phyloP scores from a whole-genome alignment of 768 basidiomycete genomes.

The Mycena leptocephala region DNA sequence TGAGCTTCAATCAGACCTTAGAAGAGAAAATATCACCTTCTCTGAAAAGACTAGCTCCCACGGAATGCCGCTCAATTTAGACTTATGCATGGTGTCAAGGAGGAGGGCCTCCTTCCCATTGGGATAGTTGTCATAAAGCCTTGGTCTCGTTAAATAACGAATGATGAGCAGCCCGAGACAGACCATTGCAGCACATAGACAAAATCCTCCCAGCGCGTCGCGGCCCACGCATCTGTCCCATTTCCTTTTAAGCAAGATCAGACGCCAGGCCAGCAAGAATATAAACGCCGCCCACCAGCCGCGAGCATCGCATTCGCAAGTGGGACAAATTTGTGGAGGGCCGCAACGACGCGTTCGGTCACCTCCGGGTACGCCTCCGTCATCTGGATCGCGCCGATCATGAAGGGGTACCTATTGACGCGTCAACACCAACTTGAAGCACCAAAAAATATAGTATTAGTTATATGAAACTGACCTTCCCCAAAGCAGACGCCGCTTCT shows the following conservation, averaged over 20 bases:
- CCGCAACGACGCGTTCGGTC: slow-evolving; percentile 61
- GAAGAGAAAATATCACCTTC: slow-evolving; percentile 47
- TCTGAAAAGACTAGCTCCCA: slow-evolving; percentile 70
- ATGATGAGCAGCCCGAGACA: too few species aligned
- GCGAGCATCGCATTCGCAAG: slow-evolving; percentile 71
- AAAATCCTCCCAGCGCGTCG: slow-evolving; percentile 74
- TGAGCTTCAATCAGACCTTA: not conserved
- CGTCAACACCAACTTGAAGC: not conserved
- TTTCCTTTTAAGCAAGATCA: slow-evolving; percentile 35
- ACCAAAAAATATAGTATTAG: not conserved
- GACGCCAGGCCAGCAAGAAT: not conserved
- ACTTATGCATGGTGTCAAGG: slow-evolving; percentile 67
- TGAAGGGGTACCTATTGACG: slow-evolving; percentile 66
- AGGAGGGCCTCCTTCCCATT: slow-evolving; percentile 65
- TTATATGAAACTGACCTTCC: slow-evolving; percentile 63
- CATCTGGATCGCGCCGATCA: slow-evolving; percentile 74
- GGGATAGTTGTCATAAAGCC: slow-evolving; percentile 69
- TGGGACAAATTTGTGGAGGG: slow-evolving; percentile 67
- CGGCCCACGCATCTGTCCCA: slow-evolving; percentile 69
- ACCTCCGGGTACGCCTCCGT: slow-evolving; percentile 63
- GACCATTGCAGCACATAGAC: slow-evolving; percentile 70
- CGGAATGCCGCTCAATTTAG: slow-evolving; percentile 67
- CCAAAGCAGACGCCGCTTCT: slow-evolving; percentile 69
- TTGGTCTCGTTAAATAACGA: too few species aligned
- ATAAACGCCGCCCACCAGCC: slow-evolving; percentile 49